phyloP scores from a whole-genome alignment of 2,329 filamentous ascomycete genomes.

The Ophiocordyceps polyrhachis-furcata region DNA sequence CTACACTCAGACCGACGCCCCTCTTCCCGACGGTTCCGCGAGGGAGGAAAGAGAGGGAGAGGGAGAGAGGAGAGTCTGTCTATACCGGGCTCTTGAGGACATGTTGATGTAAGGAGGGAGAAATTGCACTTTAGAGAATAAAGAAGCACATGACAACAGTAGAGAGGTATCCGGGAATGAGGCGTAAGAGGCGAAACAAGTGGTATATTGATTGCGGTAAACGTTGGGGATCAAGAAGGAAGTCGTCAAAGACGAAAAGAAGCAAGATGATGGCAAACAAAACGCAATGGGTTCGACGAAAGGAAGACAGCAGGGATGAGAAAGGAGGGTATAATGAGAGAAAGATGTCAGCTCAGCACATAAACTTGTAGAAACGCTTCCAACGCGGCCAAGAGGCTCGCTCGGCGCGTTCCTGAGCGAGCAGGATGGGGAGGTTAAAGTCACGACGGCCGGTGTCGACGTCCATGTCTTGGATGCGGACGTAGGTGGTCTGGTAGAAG shows the following conservation, averaged over 20 bases:
- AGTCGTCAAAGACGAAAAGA: too few relatives aligned
- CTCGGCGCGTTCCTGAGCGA: conserved; percentile 67
- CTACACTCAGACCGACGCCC: too few relatives aligned
- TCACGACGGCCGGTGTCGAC: conserved; percentile 70
- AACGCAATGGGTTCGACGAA: too few relatives aligned
- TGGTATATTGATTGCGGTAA: too few relatives aligned
- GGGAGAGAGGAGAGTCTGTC: too few relatives aligned
- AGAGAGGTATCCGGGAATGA: too few relatives aligned
- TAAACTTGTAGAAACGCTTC: conserved; percentile 57
- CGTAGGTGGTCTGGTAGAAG: conserved; percentile 47
- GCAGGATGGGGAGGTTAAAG: conserved; percentile 59
- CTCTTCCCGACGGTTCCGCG: too few relatives aligned
- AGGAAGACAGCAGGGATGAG: too few relatives aligned
- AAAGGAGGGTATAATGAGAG: background rate
- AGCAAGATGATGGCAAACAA: too few relatives aligned
- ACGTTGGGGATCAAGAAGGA: too few relatives aligned
- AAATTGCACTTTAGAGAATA: background rate
- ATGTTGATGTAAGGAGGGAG: background rate
- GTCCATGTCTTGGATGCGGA: conserved; percentile 62
- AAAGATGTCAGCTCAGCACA: conserved; percentile 32
- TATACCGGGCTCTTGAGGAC: background rate
- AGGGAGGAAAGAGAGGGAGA: too few relatives aligned
- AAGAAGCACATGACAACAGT: background rate
- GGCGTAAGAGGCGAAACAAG: too few relatives aligned
- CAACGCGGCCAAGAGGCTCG: conserved; percentile 50